Conservation (phyloP, 2,329 filamentous ascomycete genomes). For the Calonectria pseudoreteaudii region DNA sequence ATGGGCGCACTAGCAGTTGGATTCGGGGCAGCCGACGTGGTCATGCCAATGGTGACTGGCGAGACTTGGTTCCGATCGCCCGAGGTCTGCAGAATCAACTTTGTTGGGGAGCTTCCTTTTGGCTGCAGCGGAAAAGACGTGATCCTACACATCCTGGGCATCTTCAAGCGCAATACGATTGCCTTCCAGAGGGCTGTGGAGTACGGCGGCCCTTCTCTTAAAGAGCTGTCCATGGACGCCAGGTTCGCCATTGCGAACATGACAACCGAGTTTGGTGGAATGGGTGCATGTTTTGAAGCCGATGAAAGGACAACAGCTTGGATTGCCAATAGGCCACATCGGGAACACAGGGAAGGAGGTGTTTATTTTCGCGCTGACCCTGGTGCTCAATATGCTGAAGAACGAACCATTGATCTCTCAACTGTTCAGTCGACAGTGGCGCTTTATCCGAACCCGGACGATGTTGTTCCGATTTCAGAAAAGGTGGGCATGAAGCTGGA, state of each 20-base stretch:
- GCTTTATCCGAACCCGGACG: neutral
- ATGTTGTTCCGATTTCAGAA: neutral
- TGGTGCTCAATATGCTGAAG: neutral
- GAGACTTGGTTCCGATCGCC: slow-evolving; percentile 61
- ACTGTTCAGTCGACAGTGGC: neutral
- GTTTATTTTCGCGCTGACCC: neutral
- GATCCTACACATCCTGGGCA: neutral
- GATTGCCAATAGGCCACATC: neutral
- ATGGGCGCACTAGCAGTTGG: neutral
- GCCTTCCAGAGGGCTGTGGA: neutral
- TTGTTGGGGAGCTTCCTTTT: slow-evolving; percentile 51
- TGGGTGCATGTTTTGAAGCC: neutral
- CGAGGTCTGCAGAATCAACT: slow-evolving; percentile 53
- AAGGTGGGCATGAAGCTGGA: neutral
- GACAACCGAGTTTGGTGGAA: neutral
- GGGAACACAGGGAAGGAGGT: neutral
- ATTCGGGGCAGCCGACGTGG: slow-evolving; percentile 41
- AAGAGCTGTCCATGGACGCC: slow-evolving; percentile 1
- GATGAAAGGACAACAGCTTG: neutral
- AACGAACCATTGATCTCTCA: neutral
- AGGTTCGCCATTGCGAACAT: neutral
- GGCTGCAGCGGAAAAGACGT: neutral
- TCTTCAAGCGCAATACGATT: neutral
- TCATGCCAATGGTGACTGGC: slow-evolving; percentile 57
- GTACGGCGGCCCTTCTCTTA: neutral